Conservation (phyloP, 148 eudicot species). For the Vaccinium macrocarpon region DNA sequence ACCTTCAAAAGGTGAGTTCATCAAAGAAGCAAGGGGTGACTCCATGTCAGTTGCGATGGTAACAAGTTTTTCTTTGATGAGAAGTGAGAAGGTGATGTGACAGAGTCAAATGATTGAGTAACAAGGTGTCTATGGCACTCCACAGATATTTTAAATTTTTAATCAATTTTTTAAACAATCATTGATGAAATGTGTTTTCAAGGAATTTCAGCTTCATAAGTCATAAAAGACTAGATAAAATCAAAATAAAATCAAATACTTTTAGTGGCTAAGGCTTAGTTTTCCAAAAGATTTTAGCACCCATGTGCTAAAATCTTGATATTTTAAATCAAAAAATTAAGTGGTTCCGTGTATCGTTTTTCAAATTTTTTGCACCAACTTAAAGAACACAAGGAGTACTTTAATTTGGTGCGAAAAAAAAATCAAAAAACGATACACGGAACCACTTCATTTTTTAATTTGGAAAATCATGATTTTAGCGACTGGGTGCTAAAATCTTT, state of each 20-base stretch:
- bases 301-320: too few relatives aligned
- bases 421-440: too few relatives aligned
- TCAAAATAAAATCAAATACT: background rate
- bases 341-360: background rate
- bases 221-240: background rate
- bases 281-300: too few relatives aligned
- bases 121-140: background rate
- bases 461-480: too few relatives aligned
- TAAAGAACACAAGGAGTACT: too few relatives aligned
- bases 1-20: background rate
- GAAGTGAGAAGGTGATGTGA: background rate
- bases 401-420: too few relatives aligned
- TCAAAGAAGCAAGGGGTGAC: background rate
- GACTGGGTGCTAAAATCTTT: too few relatives aligned
- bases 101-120: background rate
- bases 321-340: too few relatives aligned
- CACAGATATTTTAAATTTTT: background rate
- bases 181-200: background rate
- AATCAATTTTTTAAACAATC: background rate
- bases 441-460: too few relatives aligned
- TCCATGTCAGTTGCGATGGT: background rate
- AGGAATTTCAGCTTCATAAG: background rate
- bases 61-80: background rate
- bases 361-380: too few relatives aligned
- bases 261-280: too few relatives aligned